Conservation (phyloP, 2,329 filamentous ascomycete genomes). For the Aciculosporium take region DNA sequence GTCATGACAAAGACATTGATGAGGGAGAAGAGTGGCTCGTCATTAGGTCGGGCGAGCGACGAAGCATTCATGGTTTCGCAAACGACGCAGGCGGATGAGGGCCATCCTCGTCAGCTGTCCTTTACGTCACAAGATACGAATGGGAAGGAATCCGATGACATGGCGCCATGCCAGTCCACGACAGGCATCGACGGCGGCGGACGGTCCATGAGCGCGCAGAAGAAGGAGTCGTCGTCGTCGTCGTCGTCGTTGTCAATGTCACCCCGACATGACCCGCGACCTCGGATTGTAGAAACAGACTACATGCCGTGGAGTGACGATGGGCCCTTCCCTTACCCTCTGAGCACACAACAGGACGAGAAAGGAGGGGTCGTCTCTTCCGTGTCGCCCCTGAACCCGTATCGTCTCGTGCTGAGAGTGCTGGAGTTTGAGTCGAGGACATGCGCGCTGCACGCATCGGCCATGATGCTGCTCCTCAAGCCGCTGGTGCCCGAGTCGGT, state of each 20-base stretch:
- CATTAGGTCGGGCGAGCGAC: slow-evolving; percentile 11
- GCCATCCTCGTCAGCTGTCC: slow-evolving; percentile 17
- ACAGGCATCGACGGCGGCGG: slow-evolving; percentile 6
- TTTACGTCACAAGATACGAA: slow-evolving; percentile 16
- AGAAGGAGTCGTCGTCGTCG: slow-evolving; percentile 9
- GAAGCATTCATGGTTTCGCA: slow-evolving; percentile 32
- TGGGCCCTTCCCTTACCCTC: slow-evolving; percentile 37
- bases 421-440: slow-evolving; percentile 41
- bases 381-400: slow-evolving; percentile 36
- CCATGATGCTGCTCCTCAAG: slow-evolving; percentile 44
- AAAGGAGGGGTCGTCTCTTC: slow-evolving; percentile 1
- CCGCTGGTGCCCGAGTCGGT: slow-evolving; percentile 40
- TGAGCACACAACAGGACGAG: slow-evolving; percentile 7
- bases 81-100: slow-evolving; percentile 26
- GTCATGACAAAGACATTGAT: slow-evolving; percentile 6
- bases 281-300: slow-evolving; percentile 39
- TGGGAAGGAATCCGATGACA: neutral
- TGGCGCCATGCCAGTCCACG: neutral
- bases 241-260: too few species aligned
- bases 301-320: slow-evolving; percentile 46
- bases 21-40: slow-evolving; percentile 2
- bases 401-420: slow-evolving; percentile 36
- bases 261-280: slow-evolving; percentile 24
- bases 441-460: slow-evolving; percentile 44
- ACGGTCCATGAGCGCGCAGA: slow-evolving; percentile 14